Evolutionary conservation across 345 rosid species (phyloP), one percentile per base, ranked within the genome.

Genomic region (Schrenkiella parvula): DNA sequence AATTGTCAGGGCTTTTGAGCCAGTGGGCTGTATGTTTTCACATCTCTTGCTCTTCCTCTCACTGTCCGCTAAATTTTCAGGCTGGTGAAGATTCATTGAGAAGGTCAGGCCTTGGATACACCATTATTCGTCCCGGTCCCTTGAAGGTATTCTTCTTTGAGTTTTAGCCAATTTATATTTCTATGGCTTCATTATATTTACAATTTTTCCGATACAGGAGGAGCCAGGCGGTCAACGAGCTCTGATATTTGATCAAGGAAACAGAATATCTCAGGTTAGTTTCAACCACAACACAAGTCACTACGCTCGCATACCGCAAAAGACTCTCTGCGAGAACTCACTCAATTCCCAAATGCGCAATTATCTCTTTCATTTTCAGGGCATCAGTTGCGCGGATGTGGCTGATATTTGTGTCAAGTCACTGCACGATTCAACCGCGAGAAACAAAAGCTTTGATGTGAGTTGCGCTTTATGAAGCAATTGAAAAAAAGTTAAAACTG

Each of bases 141-240:
- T 74, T 93, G 52, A 82, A 80, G 96, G 97, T 91, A 78, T 47
- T 66, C 12, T 66, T 73, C 43, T 53, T 23, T 51, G 28, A 44
- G 35, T 9, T 43, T 2, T 3, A 35, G 25, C 75, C 55, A 79
- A 43, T 4, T 39, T 65, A 34, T 58, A 32, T 56, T 2, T 12
- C 17, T 32, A 6, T 64, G 23, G 15, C 18, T 26, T 51, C 31
- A 39, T 47, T 25, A 23, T 10, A 23, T 50, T 68, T 6, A 21
- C 70, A 64, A 10, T 0, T 8, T n/a, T 63, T 15, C 37, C 38
- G 34, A 22, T 62, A 66, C 88, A 93, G 98, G 98, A 89, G 82
- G 97, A 91, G 74, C 98, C 97, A 7, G 97, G 97, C 2, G 98
- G 98, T 13, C 98, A 93, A 77, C 90, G 93, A 44, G 97, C 98